Conservation (phyloP, 2,329 filamentous ascomycete genomes). For the Ceratocystis albifundus region DNA sequence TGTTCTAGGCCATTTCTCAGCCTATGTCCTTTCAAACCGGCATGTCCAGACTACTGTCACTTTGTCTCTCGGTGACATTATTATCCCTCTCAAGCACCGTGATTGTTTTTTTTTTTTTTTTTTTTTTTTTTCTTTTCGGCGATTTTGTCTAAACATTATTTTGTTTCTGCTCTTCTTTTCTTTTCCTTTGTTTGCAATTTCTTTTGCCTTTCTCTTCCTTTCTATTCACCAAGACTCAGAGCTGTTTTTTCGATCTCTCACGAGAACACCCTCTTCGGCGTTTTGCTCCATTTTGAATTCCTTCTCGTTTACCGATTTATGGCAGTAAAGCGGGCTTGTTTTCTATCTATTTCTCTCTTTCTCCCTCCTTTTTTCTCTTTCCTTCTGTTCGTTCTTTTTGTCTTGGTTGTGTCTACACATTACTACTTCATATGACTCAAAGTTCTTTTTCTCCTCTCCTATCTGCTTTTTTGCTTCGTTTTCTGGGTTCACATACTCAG, state of each 20-base stretch:
- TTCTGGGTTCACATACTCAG: neutral
- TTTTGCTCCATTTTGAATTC: constrained; percentile 10
- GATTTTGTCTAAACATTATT: constrained; percentile 1
- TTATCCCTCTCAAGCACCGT: too few relatives aligned
- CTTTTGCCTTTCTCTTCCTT: neutral
- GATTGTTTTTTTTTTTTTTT: constrained; percentile 10
- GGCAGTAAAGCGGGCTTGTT: neutral
- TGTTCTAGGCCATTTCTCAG: too few relatives aligned
- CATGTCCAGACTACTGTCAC: too few relatives aligned
- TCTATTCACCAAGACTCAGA: neutral
- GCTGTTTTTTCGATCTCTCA: constrained; percentile 9
- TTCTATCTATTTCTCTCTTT: neutral
- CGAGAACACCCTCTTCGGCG: neutral
- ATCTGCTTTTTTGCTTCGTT: neutral
- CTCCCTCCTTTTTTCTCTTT: neutral
- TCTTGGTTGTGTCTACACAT: neutral
- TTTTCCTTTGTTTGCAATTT: neutral
- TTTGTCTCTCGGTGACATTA: too few relatives aligned
- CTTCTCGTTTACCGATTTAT: constrained; percentile 9
- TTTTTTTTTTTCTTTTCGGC: neutral
- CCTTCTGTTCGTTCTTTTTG: neutral
- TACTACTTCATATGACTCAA: neutral
- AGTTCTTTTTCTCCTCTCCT: neutral
- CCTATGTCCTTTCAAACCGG: too few relatives aligned
- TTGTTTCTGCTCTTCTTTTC: neutral